Evolutionary conservation across 305 asterid species (phyloP).

Genomic region (Ruellia speciosa): DNA sequence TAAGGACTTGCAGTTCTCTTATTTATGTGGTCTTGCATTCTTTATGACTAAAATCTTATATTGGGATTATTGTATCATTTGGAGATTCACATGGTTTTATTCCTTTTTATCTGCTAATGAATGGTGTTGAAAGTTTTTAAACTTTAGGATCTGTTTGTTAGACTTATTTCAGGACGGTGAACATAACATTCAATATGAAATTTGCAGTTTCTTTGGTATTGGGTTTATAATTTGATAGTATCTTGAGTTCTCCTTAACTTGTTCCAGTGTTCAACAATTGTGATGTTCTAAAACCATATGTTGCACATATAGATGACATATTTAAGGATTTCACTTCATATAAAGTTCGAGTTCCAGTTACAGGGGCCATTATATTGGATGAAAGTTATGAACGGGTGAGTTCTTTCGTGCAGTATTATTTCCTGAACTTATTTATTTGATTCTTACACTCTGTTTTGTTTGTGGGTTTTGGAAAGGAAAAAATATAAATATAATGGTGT

Average conservation of each 20-base stretch:
- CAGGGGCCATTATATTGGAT: slow-evolving; percentile 94
- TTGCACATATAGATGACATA: slow-evolving; percentile 85
- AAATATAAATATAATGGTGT: no score
- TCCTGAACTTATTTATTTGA: slow-evolving; percentile 10
- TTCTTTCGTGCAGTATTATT: slow-evolving; percentile 13
- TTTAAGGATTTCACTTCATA: slow-evolving; percentile 96
- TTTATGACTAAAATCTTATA: slow-evolving; percentile 2
- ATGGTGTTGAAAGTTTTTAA: background rate
- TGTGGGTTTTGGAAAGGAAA: background rate
- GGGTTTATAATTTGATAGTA: background rate
- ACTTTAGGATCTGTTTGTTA: background rate
- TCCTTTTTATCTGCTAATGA: background rate
- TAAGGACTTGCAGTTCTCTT: slow-evolving; percentile 11
- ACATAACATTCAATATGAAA: background rate
- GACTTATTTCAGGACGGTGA: slow-evolving; percentile 1
- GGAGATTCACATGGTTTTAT: background rate
- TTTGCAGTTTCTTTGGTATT: background rate
- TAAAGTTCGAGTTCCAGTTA: slow-evolving; percentile 96
- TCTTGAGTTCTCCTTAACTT: slow-evolving; percentile 43
- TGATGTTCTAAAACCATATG: slow-evolving; percentile 89
- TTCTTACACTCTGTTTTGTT: background rate
- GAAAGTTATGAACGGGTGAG: slow-evolving; percentile 90
- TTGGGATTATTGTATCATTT: slow-evolving; percentile 5
- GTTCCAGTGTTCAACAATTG: slow-evolving; percentile 83
- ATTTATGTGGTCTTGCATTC: slow-evolving; percentile 9